Conservation (phyloP, 2,329 filamentous ascomycete genomes). For the Laburnicola sp. region DNA sequence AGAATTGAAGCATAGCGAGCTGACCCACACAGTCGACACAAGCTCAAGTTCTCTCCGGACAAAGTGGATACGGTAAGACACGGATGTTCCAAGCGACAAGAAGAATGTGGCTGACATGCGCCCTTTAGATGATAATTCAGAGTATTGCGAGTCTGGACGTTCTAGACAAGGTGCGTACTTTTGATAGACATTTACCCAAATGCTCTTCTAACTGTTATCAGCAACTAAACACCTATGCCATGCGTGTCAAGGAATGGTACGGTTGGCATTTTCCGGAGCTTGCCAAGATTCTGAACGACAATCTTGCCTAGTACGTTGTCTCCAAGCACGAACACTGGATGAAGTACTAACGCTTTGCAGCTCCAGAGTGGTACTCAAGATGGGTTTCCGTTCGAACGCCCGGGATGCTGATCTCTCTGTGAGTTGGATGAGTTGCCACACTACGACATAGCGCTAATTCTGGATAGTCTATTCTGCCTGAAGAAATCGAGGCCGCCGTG, state of each 20-base stretch:
- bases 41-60: conserved; percentile 97
- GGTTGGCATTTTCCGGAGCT: conserved; percentile 99
- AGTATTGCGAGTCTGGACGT: conserved; percentile 88
- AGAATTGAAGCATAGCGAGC: too few species aligned
- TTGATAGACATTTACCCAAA: too few species aligned
- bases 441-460: background rate
- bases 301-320: conserved; percentile 48
- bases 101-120: background rate
- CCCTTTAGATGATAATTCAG: conserved; percentile 77
- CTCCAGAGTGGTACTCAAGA: conserved; percentile 80
- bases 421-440: background rate
- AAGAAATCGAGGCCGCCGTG: conserved; percentile 88
- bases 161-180: conserved; percentile 68
- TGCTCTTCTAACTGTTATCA: too few species aligned
- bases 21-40: conserved; percentile 59
- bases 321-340: too few species aligned
- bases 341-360: conserved; percentile 65
- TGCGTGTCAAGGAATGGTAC: conserved; percentile 99
- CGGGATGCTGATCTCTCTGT: conserved; percentile 71
- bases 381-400: conserved; percentile 86
- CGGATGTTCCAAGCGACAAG: too few species aligned
- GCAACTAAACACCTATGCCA: conserved; percentile 97
- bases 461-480: conserved; percentile 73
- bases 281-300: conserved; percentile 89
- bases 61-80: conserved; percentile 83